Conservation (phyloP, 805 yeast genomes). For the Nakazawaea sp. region DNA sequence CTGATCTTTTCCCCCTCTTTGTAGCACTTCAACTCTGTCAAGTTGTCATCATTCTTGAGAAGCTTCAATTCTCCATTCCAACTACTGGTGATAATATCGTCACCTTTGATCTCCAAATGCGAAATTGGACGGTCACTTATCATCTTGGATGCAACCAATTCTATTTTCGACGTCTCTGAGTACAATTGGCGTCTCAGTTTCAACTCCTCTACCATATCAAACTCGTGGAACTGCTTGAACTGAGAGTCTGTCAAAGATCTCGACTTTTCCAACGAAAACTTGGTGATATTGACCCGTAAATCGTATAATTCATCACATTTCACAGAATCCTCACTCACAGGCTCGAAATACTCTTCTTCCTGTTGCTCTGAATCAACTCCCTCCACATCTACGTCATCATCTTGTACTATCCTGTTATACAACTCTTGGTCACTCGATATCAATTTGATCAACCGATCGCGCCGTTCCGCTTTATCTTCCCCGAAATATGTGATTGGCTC, state of each 20-base stretch:
- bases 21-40: slow-evolving; percentile 23
- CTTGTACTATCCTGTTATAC: slow-evolving; percentile 9
- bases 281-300: slow-evolving; percentile 46
- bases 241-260: slow-evolving; percentile 31
- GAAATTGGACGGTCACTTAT: slow-evolving; percentile 68
- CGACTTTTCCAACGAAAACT: slow-evolving; percentile 42
- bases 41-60: slow-evolving; percentile 24
- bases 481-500: slow-evolving; percentile 53
- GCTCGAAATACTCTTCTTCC: slow-evolving; percentile 27
- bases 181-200: slow-evolving; percentile 38
- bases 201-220: slow-evolving; percentile 36
- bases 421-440: slow-evolving; percentile 27
- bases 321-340: slow-evolving; percentile 46
- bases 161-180: slow-evolving; percentile 25
- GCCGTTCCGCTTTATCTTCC: slow-evolving; percentile 54
- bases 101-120: slow-evolving; percentile 28
- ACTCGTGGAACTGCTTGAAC: slow-evolving; percentile 18
- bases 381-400: slow-evolving; percentile 7
- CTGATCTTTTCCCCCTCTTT: slow-evolving; percentile 56
- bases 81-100: slow-evolving; percentile 57
- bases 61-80: slow-evolving; percentile 75
- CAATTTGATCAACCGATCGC: slow-evolving; percentile 49
- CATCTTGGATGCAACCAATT: slow-evolving; percentile 61
- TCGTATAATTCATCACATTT: slow-evolving; percentile 53
- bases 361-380: slow-evolving; percentile 15